Evolutionary conservation across 805 yeast genomes (phyloP).

Genomic region (Saccharomyces kudriavzevii): DNA sequence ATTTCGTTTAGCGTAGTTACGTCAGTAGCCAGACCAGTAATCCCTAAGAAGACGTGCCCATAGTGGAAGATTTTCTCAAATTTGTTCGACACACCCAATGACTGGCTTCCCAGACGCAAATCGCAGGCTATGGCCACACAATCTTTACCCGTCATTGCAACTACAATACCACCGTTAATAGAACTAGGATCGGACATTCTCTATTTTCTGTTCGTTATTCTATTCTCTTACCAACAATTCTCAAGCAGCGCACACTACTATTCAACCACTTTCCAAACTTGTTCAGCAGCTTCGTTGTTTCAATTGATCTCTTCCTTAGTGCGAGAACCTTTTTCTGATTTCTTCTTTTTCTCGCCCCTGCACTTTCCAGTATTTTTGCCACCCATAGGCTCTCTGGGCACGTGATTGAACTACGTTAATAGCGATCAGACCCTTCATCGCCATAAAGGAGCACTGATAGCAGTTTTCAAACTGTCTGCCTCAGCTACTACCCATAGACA

Average conservation of each 20-base stretch:
- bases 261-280: not conserved
- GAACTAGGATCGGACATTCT: slow-evolving; percentile 72
- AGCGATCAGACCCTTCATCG: not conserved
- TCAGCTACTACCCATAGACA: not conserved
- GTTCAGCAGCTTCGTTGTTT: not conserved
- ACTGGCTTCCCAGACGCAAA: slow-evolving; percentile 86
- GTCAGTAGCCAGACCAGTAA: slow-evolving; percentile 93
- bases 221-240: not conserved
- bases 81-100: slow-evolving; percentile 83
- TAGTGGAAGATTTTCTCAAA: slow-evolving; percentile 87
- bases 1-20: slow-evolving; percentile 77
- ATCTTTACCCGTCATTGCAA: slow-evolving; percentile 97
- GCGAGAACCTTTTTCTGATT: not conserved
- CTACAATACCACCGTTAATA: slow-evolving; percentile 88
- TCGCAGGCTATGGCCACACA: slow-evolving; percentile 98
- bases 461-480: not conserved
- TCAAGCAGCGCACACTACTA: not conserved
- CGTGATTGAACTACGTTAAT: not conserved
- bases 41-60: slow-evolving; percentile 80
- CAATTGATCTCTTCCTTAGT: not conserved
- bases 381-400: not conserved
- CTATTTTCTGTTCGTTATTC: not conserved
- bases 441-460: not conserved
- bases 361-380: not conserved
- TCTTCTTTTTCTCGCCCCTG: not conserved